Percentiles rank a stretch among this genome's conserved stretches.
These are phyloP conservation scores for Trichophyton verrucosum DNA, from an alignment of 2,329 filamentous ascomycete species.

Conservation along the genomic window DNA sequence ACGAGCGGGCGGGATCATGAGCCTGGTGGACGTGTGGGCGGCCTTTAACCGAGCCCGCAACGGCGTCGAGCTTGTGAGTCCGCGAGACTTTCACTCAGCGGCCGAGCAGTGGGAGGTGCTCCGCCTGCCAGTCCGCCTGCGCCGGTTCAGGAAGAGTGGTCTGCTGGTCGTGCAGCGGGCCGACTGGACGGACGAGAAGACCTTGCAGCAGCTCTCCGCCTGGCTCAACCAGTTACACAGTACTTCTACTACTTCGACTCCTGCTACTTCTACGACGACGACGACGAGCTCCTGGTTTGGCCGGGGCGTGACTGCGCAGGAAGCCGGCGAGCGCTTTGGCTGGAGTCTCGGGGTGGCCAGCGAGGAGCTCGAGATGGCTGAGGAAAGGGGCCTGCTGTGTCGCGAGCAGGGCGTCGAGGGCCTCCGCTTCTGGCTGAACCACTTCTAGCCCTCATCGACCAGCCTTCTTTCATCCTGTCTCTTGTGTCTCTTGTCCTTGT, in stretches of 20 bases:
- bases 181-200: slow-evolving; percentile 84
- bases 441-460: slow-evolving; percentile 7
- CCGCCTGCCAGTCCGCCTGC: slow-evolving; percentile 69
- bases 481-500: not conserved
- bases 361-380: slow-evolving; percentile 94
- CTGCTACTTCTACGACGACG: slow-evolving; percentile 17
- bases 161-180: slow-evolving; percentile 85
- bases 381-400: slow-evolving; percentile 76
- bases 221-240: slow-evolving; percentile 66
- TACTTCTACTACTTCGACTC: slow-evolving; percentile 35
- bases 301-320: slow-evolving; percentile 75
- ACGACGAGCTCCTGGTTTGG: slow-evolving; percentile 44
- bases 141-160: slow-evolving; percentile 84
- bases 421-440: slow-evolving; percentile 85
- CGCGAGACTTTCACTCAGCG: slow-evolving; percentile 81
- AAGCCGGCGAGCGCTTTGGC: slow-evolving; percentile 77
- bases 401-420: slow-evolving; percentile 88
- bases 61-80: slow-evolving; percentile 87
- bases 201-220: slow-evolving; percentile 58
- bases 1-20: slow-evolving; percentile 76
- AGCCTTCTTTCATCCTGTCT: too few relatives aligned
- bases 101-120: slow-evolving; percentile 78
- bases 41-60: slow-evolving; percentile 88
- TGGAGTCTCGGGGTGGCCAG: slow-evolving; percentile 96
- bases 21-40: slow-evolving; percentile 81